Evolutionary conservation across 2,329 filamentous ascomycete genomes (phyloP), one percentile per base, ranked within the genome.

Genomic region (Talaromyces sp.): DNA sequence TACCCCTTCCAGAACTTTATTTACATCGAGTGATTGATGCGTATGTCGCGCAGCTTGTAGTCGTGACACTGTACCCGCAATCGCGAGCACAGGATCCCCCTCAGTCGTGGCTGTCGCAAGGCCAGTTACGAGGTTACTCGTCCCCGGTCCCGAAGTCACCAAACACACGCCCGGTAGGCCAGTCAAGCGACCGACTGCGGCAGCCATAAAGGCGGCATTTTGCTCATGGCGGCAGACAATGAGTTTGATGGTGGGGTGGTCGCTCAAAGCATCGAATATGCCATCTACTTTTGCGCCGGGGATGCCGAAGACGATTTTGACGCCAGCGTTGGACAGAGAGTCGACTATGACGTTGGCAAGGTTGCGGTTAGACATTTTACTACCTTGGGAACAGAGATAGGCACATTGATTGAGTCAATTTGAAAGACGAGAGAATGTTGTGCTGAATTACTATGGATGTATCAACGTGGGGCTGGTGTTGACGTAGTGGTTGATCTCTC

Each of bases 271-370:
- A 33, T 66, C 47, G 56, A 66, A 66, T 33, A 66, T 63, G 8
- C 64, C 64, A 39, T 66, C 64, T n/a, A 66, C 64, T 45, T 66
- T 66, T 39, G 64, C 64, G 8, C 64, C 64, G 13, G 64, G 64
- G 47, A 66, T 66, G 16, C 64, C 64, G 24, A 66, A 66, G 47
- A 66, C 64, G 60, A 66, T 43, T 11, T 48, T 47, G n/a, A 66
- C 64, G 31, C 64, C 64, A 37, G 64, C 64, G n/a, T 66, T 66
- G 60, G 60, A 35, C 10, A 66, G 64, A 3, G 60, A 63, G n/a
- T 63, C 64, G 27, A 66, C 64, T 52, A 63, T 63, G 24, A 66
- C 60, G 61, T 61, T 37, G 39, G 64, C 60, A 1, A 61, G 56
- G 41, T 62, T 65, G 43, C 54, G 64, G 10, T 56, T 59, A 33